Evolutionary conservation across 257 asterid species (phyloP).

Genomic region (Cinchona pubescens): DNA sequence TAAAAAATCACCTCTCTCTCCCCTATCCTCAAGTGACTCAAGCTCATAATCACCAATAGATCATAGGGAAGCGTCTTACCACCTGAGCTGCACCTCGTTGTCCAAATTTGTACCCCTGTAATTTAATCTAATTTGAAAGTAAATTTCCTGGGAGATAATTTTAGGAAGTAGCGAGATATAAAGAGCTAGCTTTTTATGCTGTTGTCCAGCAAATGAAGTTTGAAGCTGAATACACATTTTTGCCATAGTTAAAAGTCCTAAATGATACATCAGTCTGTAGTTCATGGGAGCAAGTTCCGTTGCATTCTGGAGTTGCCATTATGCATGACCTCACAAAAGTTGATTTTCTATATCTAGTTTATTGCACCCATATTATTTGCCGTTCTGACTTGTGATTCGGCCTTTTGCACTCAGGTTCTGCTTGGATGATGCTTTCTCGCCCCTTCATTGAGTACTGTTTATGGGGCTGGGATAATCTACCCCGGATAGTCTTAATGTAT

Average conservation of each 20-base stretch:
- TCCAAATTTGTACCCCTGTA: no score
- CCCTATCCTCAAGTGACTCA: no score
- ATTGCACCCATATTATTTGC: not conserved
- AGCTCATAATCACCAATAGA: no score
- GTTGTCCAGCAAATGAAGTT: not conserved
- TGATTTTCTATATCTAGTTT: not conserved
- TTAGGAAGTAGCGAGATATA: not conserved
- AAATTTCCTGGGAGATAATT: not conserved
- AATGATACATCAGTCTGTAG: not conserved
- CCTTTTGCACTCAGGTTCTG: conserved; percentile 50
- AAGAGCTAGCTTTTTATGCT: not conserved
- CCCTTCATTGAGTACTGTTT: conserved; percentile 63
- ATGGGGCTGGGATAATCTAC: conserved; percentile 82
- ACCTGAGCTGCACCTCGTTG: no score
- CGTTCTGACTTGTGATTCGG: not conserved
- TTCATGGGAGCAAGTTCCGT: not conserved
- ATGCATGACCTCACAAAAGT: not conserved
- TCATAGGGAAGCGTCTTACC: no score
- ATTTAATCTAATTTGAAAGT: not conserved
- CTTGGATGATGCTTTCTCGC: conserved; percentile 86
- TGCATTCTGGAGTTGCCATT: not conserved
- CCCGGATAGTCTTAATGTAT: conserved; percentile 62
- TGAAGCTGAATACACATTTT: not conserved
- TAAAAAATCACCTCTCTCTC: no score
- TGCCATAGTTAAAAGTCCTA: not conserved